These are phyloP conservation scores for Xylaria multiplex DNA, from an alignment of 2,329 filamentous ascomycete genomes.

Conservation along the genomic window DNA sequence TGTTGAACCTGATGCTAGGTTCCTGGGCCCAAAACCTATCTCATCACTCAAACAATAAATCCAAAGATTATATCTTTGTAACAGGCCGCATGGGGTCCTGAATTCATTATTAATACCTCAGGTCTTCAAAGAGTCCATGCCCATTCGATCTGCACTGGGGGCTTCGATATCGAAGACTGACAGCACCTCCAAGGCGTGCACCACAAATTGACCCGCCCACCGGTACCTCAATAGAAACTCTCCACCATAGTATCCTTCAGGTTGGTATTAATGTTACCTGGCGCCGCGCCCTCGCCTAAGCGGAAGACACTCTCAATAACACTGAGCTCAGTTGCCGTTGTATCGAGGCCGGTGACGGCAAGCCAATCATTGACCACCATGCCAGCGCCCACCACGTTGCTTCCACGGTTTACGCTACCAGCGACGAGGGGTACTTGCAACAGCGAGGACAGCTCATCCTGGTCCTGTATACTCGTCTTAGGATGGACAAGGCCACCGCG, in stretches of 20 bases:
- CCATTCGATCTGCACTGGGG: constrained; percentile 5
- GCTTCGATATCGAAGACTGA: constrained; percentile 5
- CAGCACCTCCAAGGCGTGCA: not conserved
- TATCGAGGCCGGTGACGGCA: constrained; percentile 91
- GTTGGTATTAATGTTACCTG: constrained; percentile 79
- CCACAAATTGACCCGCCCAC: not conserved
- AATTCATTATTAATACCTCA: constrained; percentile 2
- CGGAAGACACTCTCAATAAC: constrained; percentile 97
- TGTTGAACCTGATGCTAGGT: constrained; percentile 2
- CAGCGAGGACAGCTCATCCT: constrained; percentile 93
- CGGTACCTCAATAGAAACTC: constrained; percentile 81
- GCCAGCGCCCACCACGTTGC: constrained; percentile 92
- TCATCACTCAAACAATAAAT: constrained; percentile 5
- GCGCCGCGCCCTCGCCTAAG: constrained; percentile 84
- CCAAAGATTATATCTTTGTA: constrained; percentile 9
- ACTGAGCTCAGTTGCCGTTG: constrained; percentile 95
- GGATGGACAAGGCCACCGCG: constrained; percentile 96
- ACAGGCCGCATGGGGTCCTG: not conserved
- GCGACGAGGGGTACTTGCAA: constrained; percentile 96
- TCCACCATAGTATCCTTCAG: constrained; percentile 99
- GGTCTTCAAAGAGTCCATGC: constrained; percentile 10
- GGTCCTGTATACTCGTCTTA: constrained; percentile 96
- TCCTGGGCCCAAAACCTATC: constrained; percentile 1
- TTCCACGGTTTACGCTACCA: constrained; percentile 91
- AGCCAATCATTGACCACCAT: constrained; percentile 99